Evolutionary conservation across 2,329 filamentous ascomycete genomes (phyloP).

Genomic region (Diatrype stigma): DNA sequence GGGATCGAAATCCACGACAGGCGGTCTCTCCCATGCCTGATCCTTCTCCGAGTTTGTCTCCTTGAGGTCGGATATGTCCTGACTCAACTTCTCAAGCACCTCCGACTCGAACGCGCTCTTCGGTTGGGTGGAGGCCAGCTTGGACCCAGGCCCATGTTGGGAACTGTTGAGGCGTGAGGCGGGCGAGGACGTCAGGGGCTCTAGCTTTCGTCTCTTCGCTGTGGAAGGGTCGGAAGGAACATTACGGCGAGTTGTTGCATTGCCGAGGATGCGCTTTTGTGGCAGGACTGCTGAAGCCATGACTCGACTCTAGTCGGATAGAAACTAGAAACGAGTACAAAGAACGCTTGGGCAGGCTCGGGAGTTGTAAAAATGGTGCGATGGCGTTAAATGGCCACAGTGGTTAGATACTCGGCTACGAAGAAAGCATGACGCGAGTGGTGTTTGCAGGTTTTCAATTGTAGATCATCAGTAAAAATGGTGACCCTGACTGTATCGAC

Average conservation of each 20-base stretch:
- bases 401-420: not conserved
- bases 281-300: constrained; percentile 54
- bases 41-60: constrained; percentile 87
- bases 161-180: constrained; percentile 58
- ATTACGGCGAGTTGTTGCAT: constrained; percentile 63
- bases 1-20: constrained; percentile 48
- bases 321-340: constrained; percentile 4
- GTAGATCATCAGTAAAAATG: not conserved
- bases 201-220: constrained; percentile 81
- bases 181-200: constrained; percentile 54
- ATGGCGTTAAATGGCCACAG: not conserved
- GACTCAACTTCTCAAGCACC: constrained; percentile 90
- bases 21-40: constrained; percentile 77
- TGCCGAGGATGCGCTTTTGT: constrained; percentile 70
- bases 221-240: constrained; percentile 52
- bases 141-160: constrained; percentile 57
- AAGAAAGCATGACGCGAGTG: not conserved
- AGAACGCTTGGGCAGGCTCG: not conserved
- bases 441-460: not conserved
- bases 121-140: constrained; percentile 67
- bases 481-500: not conserved
- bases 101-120: constrained; percentile 94
- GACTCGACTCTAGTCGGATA: constrained; percentile 11
- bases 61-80: constrained; percentile 84
- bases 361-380: not conserved